Evolutionary conservation across 1,284 basidiomycete genomes (phyloP), one percentile per base, ranked within the genome.

Genomic region (Ustilago trichophora): DNA sequence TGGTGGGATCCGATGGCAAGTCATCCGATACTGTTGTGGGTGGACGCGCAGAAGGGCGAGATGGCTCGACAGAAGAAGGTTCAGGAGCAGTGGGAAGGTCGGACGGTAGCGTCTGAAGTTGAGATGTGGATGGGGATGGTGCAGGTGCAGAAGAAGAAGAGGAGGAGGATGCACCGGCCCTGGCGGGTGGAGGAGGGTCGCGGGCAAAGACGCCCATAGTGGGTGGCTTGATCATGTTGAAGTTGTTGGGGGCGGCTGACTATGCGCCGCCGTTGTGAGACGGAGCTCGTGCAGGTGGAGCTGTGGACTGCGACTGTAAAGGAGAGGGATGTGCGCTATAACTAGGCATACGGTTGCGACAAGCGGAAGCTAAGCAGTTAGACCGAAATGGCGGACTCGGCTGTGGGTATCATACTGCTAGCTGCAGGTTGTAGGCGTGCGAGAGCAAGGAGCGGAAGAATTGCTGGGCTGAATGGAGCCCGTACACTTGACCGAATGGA

Each of bases 131-230:
- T n/a, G 43, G 25, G 13, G 42, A 36, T n/a, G 45, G 22, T 35
- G 45, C 7, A 11, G 34, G 27, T 16, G 33, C 33, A 16, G 45
- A 37, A 13, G 48, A 40, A 32, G 22, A 29, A 29, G 27, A 29
- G 7, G 8, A 13, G 27, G 13, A 8, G 29, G 47, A 36, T 34
- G 49, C 38, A 32, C 43, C 31, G 19, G 43, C 29, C 2, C 41
- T 55, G 13, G 22, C 52, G 13, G 33, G 33, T 29, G 58, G 40
- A 34, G 53, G 65, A 19, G 52, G 49, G 22, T 69, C 66, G 35
- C 66, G 66, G 59, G 55, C 55, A 33, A 69, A 69, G 37, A 69
- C 59, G 66, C 66, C 66, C 66, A 69, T 69, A 6, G 59, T 44
- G 3, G 66, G 66, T 26, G 66, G 66, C 22, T 63, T 63, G 40